Percentiles rank a stretch among this genome's conserved stretches.
Conservation (phyloP, 2,329 filamentous ascomycete genomes). For the Microsporum ferrugineum region DNA sequence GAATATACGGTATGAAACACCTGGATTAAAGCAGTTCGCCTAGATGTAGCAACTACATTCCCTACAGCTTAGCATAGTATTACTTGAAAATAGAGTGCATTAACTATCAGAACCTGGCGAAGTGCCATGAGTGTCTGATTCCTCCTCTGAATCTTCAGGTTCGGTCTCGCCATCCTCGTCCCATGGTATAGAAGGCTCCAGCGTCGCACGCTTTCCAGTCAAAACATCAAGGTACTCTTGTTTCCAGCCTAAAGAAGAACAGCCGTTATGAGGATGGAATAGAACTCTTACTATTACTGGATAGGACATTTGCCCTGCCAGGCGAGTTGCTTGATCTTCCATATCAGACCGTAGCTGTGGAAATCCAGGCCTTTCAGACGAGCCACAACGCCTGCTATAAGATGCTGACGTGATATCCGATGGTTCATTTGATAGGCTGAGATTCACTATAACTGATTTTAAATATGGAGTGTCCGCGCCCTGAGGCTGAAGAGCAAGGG, state of each 20-base stretch:
- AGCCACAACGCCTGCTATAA: not conserved
- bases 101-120: not conserved
- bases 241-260: not conserved
- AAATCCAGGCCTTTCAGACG: not conserved
- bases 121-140: not conserved
- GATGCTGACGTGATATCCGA: not conserved
- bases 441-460: slow-evolving; percentile 2
- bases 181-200: not conserved
- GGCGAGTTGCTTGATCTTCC: not conserved
- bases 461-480: not conserved
- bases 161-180: not conserved
- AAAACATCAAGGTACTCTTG: slow-evolving; percentile 2
- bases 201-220: not conserved
- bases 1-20: slow-evolving; percentile 1
- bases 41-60: not conserved
- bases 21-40: not conserved
- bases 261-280: not conserved
- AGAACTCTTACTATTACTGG: slow-evolving; percentile 1
- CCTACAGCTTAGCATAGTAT: too few species aligned
- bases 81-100: not conserved
- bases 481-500: not conserved
- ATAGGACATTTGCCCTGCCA: not conserved
- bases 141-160: not conserved
- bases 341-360: not conserved
- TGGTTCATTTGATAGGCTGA: slow-evolving; percentile 3